Evolutionary conservation across 1,284 basidiomycete species (phyloP).

Genomic region (Mycena sp.): DNA sequence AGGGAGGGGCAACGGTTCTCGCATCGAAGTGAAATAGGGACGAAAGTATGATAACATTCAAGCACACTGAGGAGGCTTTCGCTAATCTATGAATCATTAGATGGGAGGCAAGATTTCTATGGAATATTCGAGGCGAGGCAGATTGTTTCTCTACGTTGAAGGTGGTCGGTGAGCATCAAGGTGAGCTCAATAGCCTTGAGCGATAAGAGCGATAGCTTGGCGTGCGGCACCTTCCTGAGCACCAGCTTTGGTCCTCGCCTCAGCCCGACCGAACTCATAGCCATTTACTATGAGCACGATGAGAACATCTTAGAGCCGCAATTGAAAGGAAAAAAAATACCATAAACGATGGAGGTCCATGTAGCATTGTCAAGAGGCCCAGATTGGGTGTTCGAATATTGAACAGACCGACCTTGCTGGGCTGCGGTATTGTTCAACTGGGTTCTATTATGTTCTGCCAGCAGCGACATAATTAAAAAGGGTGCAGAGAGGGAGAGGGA

Average conservation of each 20-base stretch:
- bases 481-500: not conserved
- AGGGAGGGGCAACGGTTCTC: too few relatives aligned
- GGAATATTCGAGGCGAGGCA: too few relatives aligned
- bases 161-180: too few relatives aligned
- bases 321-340: not conserved
- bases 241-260: slow-evolving; percentile 17
- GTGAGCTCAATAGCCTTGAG: not conserved
- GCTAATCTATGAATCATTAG: too few relatives aligned
- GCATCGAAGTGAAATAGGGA: too few relatives aligned
- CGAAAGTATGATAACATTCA: too few relatives aligned
- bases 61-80: too few relatives aligned
- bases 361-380: not conserved
- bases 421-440: slow-evolving; percentile 10
- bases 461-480: not conserved
- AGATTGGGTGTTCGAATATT: not conserved
- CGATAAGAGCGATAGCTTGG: slow-evolving; percentile 21
- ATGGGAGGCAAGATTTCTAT: too few relatives aligned
- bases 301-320: not conserved
- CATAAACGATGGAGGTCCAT: slow-evolving; percentile 12
- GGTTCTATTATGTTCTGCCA: not conserved
- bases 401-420: not conserved
- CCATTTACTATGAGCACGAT: slow-evolving; percentile 27
- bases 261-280: slow-evolving; percentile 32
- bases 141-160: too few relatives aligned
- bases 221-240: slow-evolving; percentile 35